Percentiles rank a stretch among this genome's conserved stretches.
Evolutionary conservation across 306 rosid genomes (phyloP).

Genomic region (Malus sylvestris): DNA sequence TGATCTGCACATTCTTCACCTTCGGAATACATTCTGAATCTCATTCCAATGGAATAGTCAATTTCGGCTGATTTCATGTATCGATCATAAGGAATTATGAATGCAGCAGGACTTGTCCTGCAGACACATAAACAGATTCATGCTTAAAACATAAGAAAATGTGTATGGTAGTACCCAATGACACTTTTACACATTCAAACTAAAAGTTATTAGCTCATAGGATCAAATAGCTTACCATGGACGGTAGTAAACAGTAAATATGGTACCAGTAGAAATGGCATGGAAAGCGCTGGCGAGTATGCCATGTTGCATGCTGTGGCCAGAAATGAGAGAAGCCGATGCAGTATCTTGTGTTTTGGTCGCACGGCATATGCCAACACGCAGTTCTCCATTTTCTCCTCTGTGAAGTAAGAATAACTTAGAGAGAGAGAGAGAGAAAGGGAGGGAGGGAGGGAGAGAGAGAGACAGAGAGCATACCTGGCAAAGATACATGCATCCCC

Average conservation of each 20-base stretch:
- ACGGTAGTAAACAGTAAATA: constrained; percentile 48
- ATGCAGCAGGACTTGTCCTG: constrained; percentile 55
- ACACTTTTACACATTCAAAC: not conserved
- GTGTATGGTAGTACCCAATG: not conserved
- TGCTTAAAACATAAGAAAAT: not conserved
- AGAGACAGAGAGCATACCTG: constrained; percentile 29
- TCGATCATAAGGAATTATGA: constrained; percentile 35
- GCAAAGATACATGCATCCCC: constrained; percentile 64
- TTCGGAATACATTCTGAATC: constrained; percentile 30
- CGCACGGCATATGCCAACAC: constrained; percentile 48
- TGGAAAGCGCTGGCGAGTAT: constrained; percentile 42
- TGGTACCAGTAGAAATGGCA: constrained; percentile 39
- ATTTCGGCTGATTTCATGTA: constrained; percentile 31
- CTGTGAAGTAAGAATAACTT: constrained; percentile 26
- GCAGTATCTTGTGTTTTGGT: constrained; percentile 16
- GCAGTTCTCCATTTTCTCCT: constrained; percentile 49
- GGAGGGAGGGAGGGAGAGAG: not conserved
- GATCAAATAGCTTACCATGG: constrained; percentile 53
- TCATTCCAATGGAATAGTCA: constrained; percentile 40
- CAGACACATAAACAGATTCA: constrained; percentile 20
- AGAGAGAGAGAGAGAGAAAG: too few relatives aligned
- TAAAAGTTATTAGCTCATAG: not conserved
- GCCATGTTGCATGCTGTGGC: constrained; percentile 54
- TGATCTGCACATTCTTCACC: constrained; percentile 28
- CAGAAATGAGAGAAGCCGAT: constrained; percentile 37